phyloP scores from a whole-genome alignment of 2,329 filamentous ascomycete genomes.

The Colletotrichum sp. region DNA sequence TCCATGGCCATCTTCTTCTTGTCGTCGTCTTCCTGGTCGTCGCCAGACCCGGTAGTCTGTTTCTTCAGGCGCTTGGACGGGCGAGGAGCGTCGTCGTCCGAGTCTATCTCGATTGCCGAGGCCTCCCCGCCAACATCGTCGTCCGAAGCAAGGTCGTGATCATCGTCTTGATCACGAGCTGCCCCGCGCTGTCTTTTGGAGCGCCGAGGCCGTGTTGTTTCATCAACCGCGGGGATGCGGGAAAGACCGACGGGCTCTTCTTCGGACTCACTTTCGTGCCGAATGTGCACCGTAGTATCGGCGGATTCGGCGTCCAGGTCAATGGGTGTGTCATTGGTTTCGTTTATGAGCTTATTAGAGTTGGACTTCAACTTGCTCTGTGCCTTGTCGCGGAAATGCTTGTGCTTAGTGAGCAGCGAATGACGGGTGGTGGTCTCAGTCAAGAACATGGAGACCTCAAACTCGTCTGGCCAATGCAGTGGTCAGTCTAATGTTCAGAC shows the following conservation, averaged over 20 bases:
- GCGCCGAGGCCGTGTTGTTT: constrained; percentile 24
- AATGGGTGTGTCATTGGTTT: constrained; percentile 57
- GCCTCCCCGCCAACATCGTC: constrained; percentile 33
- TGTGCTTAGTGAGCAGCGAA: constrained; percentile 84
- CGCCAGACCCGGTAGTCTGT: constrained; percentile 34
- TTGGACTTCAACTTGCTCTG: constrained; percentile 64
- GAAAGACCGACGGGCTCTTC: constrained; percentile 60
- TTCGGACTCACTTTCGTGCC: constrained; percentile 65
- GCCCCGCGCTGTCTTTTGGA: constrained; percentile 28
- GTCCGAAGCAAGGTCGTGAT: constrained; percentile 30
- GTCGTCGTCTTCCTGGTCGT: constrained; percentile 59
- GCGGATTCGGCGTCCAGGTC: constrained; percentile 50
- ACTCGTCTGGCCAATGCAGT: constrained; percentile 71
- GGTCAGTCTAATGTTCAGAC: neutral
- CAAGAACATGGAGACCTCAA: constrained; percentile 93
- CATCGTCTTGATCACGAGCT: constrained; percentile 34
- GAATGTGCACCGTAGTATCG: constrained; percentile 39
- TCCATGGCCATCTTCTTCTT: constrained; percentile 92
- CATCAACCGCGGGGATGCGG: constrained; percentile 55
- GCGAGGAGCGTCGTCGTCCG: constrained; percentile 41
- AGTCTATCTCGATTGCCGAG: constrained; percentile 42
- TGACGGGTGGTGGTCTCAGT: constrained; percentile 86
- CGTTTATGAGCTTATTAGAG: constrained; percentile 64
- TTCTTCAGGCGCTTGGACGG: constrained; percentile 51
- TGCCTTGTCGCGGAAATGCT: constrained; percentile 70